phyloP scores from a whole-genome alignment of 108 stramenopile genomes.

The Skeletonema marinoi region DNA sequence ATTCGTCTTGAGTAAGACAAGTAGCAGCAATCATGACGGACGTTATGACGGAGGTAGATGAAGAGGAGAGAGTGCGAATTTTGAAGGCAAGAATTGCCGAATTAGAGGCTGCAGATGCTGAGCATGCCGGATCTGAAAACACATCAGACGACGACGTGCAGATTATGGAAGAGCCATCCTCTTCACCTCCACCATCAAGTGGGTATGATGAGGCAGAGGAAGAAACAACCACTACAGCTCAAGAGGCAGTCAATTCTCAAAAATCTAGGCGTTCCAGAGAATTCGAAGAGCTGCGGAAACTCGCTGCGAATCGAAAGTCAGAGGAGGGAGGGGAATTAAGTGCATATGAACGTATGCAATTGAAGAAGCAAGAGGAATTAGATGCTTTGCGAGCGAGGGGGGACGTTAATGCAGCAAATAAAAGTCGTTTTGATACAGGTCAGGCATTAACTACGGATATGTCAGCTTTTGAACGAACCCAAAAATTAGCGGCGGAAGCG shows the following conservation, averaged over 20 bases:
- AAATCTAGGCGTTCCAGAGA: conserved; percentile 12
- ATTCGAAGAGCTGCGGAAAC: conserved; percentile 39
- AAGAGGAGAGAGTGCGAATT: background rate
- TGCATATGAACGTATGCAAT: background rate
- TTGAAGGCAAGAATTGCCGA: background rate
- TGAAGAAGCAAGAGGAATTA: background rate
- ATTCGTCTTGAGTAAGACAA: background rate
- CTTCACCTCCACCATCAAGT: background rate
- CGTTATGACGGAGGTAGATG: background rate
- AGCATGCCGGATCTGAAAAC: too few relatives aligned
- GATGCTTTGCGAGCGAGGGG: background rate
- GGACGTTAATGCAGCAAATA: conserved; percentile 1
- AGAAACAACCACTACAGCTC: background rate
- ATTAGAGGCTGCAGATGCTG: background rate
- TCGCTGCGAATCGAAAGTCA: conserved; percentile 1
- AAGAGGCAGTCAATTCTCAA: background rate
- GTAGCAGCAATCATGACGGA: background rate
- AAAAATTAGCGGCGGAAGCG: conserved; percentile 15
- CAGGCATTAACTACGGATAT: conserved; percentile 30
- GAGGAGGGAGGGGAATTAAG: background rate
- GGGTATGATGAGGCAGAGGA: background rate
- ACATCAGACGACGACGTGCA: background rate
- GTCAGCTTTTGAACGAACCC: conserved; percentile 12
- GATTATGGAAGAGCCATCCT: background rate
- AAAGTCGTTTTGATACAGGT: conserved; percentile 16